Conservation (phyloP, 192 early-diverging fungal species). For the Umbelopsis sp. region DNA sequence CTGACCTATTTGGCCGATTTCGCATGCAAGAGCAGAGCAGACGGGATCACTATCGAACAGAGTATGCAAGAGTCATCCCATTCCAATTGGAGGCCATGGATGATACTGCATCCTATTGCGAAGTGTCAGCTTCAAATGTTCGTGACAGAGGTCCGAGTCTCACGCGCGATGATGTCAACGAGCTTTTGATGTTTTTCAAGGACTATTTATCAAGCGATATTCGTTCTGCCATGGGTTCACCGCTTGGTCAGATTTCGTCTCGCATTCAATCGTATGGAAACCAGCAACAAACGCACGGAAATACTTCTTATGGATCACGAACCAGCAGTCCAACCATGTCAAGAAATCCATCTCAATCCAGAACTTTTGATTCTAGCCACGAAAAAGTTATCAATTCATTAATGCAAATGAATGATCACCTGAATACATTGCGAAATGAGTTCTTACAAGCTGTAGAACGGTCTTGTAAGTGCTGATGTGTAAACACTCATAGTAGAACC, state of each 20-base stretch:
- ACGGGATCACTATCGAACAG: constrained; percentile 24
- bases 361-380: not conserved
- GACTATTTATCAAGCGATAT: not conserved
- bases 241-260: not conserved
- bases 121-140: constrained; percentile 44
- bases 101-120: constrained; percentile 48
- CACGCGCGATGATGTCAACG: constrained; percentile 41
- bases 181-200: not conserved
- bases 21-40: constrained; percentile 29
- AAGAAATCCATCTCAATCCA: not conserved
- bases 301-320: not conserved
- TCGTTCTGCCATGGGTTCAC: constrained; percentile 4
- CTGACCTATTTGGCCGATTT: constrained; percentile 25
- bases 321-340: not conserved
- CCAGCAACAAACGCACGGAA: not conserved
- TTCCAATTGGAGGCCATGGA: constrained; percentile 37
- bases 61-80: constrained; percentile 13
- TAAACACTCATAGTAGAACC: not conserved
- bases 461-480: constrained; percentile 31
- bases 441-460: constrained; percentile 45
- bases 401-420: constrained; percentile 41
- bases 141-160: constrained; percentile 35
- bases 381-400: constrained; percentile 20
- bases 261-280: not conserved
- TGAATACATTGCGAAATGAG: constrained; percentile 47